Percentiles rank a stretch among this genome's conserved stretches.
phyloP scores from a whole-genome alignment of 768 basidiomycete species.

The Saitozyma sp. region DNA sequence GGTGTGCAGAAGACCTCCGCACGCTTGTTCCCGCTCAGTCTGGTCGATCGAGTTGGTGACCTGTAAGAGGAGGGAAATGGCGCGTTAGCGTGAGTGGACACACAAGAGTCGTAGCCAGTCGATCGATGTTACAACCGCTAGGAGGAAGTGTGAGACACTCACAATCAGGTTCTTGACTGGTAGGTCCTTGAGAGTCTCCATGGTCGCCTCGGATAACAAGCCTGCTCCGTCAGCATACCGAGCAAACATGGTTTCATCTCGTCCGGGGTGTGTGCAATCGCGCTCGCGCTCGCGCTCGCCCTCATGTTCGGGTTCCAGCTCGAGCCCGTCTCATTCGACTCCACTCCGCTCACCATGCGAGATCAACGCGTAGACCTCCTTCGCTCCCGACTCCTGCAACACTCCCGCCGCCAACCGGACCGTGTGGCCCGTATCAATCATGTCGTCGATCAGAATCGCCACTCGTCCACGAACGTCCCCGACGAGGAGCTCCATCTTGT shows the following conservation, averaged over 20 bases:
- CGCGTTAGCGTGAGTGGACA: background rate
- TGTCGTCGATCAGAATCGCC: conserved; percentile 96
- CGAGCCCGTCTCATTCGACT: background rate
- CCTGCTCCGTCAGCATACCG: conserved; percentile 55
- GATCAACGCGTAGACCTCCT: conserved; percentile 84
- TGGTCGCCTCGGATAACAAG: conserved; percentile 85
- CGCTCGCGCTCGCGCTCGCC: background rate
- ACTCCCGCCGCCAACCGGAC: conserved; percentile 87
- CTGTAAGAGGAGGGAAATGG: conserved; percentile 5
- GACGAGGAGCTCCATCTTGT: conserved; percentile 63
- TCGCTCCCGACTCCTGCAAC: conserved; percentile 82
- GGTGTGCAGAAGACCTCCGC: conserved; percentile 79
- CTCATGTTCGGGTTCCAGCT: too few species aligned
- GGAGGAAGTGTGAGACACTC: background rate
- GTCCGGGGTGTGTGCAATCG: too few species aligned
- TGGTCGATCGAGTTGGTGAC: conserved; percentile 95
- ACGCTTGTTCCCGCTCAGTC: conserved; percentile 64
- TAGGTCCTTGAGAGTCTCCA: conserved; percentile 69
- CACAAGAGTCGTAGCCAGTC: background rate
- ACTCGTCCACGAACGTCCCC: conserved; percentile 76
- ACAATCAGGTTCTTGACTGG: conserved; percentile 91
- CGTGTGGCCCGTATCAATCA: conserved; percentile 65
- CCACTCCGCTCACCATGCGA: conserved; percentile 63
- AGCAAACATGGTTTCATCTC: too few species aligned
- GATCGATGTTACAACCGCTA: background rate